Conservation (phyloP, 116 monocot genomes). For the Cymodocea nodosa region DNA sequence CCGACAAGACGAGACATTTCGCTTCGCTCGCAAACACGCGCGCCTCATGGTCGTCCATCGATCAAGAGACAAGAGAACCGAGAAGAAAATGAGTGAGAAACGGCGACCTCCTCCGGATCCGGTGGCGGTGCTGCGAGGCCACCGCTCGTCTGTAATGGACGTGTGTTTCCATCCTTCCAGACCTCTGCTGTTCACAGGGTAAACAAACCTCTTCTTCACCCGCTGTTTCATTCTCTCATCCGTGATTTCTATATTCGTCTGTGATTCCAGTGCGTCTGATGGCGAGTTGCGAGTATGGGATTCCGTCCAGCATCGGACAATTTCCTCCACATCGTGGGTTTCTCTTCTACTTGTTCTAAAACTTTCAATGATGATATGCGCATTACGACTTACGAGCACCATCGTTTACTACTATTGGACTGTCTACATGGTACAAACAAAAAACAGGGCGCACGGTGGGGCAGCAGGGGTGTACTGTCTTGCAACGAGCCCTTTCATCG, state of each 20-base stretch:
- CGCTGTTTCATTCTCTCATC: neutral
- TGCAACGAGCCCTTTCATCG: constrained; percentile 40
- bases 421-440: neutral
- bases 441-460: constrained; percentile 76
- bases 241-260: neutral
- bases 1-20: too few species aligned
- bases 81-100: constrained; percentile 4
- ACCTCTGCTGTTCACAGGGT: constrained; percentile 86
- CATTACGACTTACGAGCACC: neutral
- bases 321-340: constrained; percentile 50
- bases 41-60: too few species aligned
- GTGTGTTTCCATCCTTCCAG: constrained; percentile 68
- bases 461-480: constrained; percentile 62
- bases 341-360: neutral
- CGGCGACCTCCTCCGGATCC: constrained; percentile 69
- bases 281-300: constrained; percentile 90
- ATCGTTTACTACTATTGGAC: neutral
- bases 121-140: constrained; percentile 67
- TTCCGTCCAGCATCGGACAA: constrained; percentile 45
- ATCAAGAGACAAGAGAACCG: neutral
- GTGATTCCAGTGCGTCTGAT: constrained; percentile 39
- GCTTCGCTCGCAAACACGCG: too few species aligned
- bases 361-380: neutral
- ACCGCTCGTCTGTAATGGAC: constrained; percentile 84
- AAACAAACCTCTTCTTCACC: neutral